Percentiles rank a stretch among this genome's conserved stretches.
Evolutionary conservation across 1,284 basidiomycete species (phyloP).

Genomic region (Ceratobasidium theobromae): DNA sequence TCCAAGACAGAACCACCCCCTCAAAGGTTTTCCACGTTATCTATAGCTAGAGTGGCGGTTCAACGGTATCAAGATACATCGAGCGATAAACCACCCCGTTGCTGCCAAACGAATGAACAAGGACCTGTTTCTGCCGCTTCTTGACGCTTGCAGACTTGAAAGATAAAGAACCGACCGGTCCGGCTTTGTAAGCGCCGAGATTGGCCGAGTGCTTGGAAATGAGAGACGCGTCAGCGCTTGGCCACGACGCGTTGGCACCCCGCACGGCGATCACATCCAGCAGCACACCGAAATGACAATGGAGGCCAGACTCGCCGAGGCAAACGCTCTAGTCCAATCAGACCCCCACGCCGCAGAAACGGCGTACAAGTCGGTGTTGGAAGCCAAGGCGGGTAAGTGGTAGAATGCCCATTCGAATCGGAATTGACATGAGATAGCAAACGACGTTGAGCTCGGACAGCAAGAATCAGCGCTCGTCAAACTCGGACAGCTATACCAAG

Average conservation of each 20-base stretch:
- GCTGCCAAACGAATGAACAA: too few species aligned
- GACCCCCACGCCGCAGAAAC: constrained; percentile 51
- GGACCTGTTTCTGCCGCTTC: too few species aligned
- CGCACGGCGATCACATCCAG: too few species aligned
- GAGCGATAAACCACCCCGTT: too few species aligned
- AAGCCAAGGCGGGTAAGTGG: constrained; percentile 41
- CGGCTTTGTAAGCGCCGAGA: constrained; percentile 6
- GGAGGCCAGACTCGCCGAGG: constrained; percentile 44
- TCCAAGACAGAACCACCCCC: too few species aligned
- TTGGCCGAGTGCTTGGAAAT: constrained; percentile 13
- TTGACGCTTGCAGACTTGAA: too few species aligned
- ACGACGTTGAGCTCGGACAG: constrained; percentile 67
- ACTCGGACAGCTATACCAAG: constrained; percentile 86
- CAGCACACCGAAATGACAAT: constrained; percentile 1
- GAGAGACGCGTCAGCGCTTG: constrained; percentile 33
- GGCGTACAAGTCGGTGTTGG: constrained; percentile 69
- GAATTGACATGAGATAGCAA: constrained; percentile 38
- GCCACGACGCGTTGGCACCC: constrained; percentile 44
- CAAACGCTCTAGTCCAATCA: constrained; percentile 45
- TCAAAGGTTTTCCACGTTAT: too few species aligned
- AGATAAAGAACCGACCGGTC: too few species aligned
- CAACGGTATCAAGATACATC: too few species aligned
- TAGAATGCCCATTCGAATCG: background rate
- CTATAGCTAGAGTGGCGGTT: too few species aligned
- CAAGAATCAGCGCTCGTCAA: constrained; percentile 87